These are phyloP conservation scores for Daldinia decipiens DNA, from an alignment of 495 filamentous ascomycete species.

Conservation along the genomic window DNA sequence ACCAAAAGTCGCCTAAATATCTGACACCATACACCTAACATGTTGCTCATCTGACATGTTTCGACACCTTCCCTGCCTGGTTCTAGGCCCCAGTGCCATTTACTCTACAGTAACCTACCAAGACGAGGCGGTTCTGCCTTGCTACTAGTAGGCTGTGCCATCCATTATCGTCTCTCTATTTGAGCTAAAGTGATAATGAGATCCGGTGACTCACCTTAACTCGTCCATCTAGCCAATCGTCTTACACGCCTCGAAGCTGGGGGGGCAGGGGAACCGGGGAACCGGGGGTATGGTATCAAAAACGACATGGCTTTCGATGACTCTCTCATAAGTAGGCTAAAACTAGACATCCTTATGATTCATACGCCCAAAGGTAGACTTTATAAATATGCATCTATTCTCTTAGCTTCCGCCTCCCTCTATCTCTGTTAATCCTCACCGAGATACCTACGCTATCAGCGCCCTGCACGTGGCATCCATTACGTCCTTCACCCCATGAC, in stretches of 20 bases:
- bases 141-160: conserved; percentile 25
- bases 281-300: conserved; percentile 18
- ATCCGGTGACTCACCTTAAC: conserved; percentile 35
- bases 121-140: conserved; percentile 25
- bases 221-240: conserved; percentile 32
- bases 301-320: conserved; percentile 25
- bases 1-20: neutral
- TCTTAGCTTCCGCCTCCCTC: conserved; percentile 19
- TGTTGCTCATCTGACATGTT: conserved; percentile 30
- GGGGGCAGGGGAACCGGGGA: neutral
- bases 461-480: conserved; percentile 34
- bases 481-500: conserved; percentile 30
- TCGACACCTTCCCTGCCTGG: conserved; percentile 13
- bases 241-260: conserved; percentile 34
- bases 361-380: conserved; percentile 7
- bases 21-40: conserved; percentile 11
- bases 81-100: conserved; percentile 12
- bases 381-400: conserved; percentile 35
- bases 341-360: conserved; percentile 16
- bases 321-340: conserved; percentile 8
- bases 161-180: conserved; percentile 8
- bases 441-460: conserved; percentile 25
- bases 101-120: neutral
- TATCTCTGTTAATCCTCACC: conserved; percentile 25
- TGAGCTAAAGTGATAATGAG: conserved; percentile 19